These are phyloP conservation scores for bread wheat (Triticum aestivum) DNA, from an alignment of 176 grass and related monocot genomes.

Conservation along the genomic window IWGSC_CS_RefSeq_v2.1 NC_057809.1:506049237-506049736, in stretches of 20 bases:
- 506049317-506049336: constrained; percentile 35
- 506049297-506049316: constrained; percentile 64
- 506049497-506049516: constrained; percentile 28
- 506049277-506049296: constrained; percentile 74
- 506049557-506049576: constrained; percentile 18
- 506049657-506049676: constrained; percentile 22
- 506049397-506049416: constrained; percentile 52
- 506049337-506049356: constrained; percentile 37
- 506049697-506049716: constrained; percentile 30
- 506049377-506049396: constrained; percentile 33
- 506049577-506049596: not conserved
- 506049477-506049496: constrained; percentile 21
- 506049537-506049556: constrained; percentile 29
- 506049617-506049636: not conserved
- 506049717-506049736: not conserved
- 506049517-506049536: constrained; percentile 12
- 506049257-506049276: constrained; percentile 94
- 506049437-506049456: not conserved
- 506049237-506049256: constrained; percentile 82
- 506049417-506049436: constrained; percentile 88
- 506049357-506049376: constrained; percentile 29
- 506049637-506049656: constrained; percentile 6
- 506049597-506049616: constrained; percentile 28
- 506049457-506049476: not conserved
- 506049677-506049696: not conserved